These are phyloP conservation scores for Tephrocybe sp. DNA, from an alignment of 768 basidiomycete genomes.

Conservation along the genomic window DNA sequence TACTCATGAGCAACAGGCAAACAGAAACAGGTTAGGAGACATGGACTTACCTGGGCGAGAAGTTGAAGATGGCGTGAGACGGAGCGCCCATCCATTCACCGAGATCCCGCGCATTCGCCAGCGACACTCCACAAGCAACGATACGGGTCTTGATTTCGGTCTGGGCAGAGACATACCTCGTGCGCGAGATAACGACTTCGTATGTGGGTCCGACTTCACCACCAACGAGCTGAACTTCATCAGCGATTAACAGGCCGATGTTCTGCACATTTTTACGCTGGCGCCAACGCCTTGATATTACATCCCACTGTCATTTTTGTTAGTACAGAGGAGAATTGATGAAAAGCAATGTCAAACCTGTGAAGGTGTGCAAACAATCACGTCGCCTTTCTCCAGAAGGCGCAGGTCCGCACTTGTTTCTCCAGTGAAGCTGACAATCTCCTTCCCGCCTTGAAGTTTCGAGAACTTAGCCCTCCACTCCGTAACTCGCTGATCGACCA, in stretches of 20 bases:
- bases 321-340: background rate
- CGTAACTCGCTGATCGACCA: conserved; percentile 87
- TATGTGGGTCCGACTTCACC: conserved; percentile 96
- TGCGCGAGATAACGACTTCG: conserved; percentile 93
- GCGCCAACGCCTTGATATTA: conserved; percentile 92
- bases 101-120: conserved; percentile 93
- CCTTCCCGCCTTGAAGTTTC: conserved; percentile 84
- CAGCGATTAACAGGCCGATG: conserved; percentile 89
- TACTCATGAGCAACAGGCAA: conserved; percentile 9
- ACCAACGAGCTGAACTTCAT: conserved; percentile 93
- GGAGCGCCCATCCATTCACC: conserved; percentile 98
- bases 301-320: conserved; percentile 73
- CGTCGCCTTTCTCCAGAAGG: conserved; percentile 85
- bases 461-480: conserved; percentile 92
- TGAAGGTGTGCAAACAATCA: conserved; percentile 90
- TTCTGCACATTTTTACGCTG: conserved; percentile 96
- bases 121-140: conserved; percentile 91
- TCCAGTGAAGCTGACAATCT: conserved; percentile 91
- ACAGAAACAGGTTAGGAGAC: background rate
- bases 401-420: conserved; percentile 92
- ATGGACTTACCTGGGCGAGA: conserved; percentile 77
- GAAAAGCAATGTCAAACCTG: conserved; percentile 55
- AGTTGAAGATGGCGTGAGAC: conserved; percentile 96
- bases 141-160: conserved; percentile 92
- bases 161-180: conserved; percentile 95